A percentile compares a stretch with the other conserved stretches of the same genome.
Evolutionary conservation across 2,329 filamentous ascomycete genomes (phyloP).

Genomic region (Juglanconis oblonga): DNA sequence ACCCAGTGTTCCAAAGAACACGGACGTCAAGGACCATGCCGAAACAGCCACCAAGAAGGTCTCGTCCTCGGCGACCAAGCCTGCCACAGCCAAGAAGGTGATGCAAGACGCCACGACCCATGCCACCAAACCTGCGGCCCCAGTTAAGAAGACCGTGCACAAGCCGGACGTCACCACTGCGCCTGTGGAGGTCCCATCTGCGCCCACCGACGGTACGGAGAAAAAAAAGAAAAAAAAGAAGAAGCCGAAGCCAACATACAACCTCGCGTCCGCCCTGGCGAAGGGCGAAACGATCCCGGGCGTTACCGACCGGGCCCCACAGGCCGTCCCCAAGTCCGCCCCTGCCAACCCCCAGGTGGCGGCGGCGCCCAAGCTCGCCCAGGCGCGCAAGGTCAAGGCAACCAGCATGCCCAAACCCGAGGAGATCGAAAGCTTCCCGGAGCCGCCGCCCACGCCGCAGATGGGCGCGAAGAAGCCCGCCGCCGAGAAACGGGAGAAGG

Average conservation of each 20-base stretch:
- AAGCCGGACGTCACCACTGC: neutral
- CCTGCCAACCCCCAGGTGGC: slow-evolving; percentile 6
- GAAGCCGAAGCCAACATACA: slow-evolving; percentile 15
- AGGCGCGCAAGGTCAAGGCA: slow-evolving; percentile 4
- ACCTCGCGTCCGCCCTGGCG: slow-evolving; percentile 13
- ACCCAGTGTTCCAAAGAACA: neutral
- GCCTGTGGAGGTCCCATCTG: neutral
- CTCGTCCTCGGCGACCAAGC: neutral
- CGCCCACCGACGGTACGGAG: slow-evolving; percentile 4
- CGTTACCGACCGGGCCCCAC: slow-evolving; percentile 4
- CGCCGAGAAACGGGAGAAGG: slow-evolving; percentile 15
- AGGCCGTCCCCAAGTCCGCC: neutral
- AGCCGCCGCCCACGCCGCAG: slow-evolving; percentile 3
- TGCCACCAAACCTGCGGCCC: neutral
- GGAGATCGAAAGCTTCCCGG: neutral
- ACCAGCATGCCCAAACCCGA: slow-evolving; percentile 8
- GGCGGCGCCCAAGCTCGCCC: neutral
- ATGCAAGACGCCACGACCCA: slow-evolving; percentile 12
- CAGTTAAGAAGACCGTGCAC: slow-evolving; percentile 6
- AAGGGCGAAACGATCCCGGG: slow-evolving; percentile 17
- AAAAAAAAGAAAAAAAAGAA: slow-evolving; percentile 20
- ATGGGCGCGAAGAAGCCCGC: slow-evolving; percentile 3
- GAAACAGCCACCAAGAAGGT: neutral
- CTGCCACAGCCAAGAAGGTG: slow-evolving; percentile 6
- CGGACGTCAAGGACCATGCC: slow-evolving; percentile 17